Conservation (phyloP, 2,329 filamentous ascomycete genomes). For the Colletotrichum camelliae region DNA sequence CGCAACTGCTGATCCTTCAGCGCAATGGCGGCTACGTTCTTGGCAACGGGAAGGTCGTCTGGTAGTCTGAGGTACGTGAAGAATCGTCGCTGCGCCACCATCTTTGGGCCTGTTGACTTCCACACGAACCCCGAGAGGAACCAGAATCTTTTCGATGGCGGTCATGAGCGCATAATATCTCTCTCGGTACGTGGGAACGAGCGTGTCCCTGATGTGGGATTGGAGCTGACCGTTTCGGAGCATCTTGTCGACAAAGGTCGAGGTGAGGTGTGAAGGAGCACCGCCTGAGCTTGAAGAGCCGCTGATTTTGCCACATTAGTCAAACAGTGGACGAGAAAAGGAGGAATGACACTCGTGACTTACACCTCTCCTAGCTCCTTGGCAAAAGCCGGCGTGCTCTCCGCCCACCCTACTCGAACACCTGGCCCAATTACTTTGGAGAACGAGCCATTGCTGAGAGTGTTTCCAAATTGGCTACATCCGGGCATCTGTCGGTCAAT, state of each 20-base stretch:
- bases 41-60: background rate
- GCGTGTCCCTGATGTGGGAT: slow-evolving; percentile 20
- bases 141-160: slow-evolving; percentile 22
- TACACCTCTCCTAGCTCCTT: slow-evolving; percentile 58
- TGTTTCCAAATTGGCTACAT: slow-evolving; percentile 71
- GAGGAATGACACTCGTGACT: slow-evolving; percentile 33
- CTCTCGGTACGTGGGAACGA: slow-evolving; percentile 25
- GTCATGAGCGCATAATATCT: slow-evolving; percentile 23
- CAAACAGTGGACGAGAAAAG: fast-evolving
- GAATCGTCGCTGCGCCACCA: slow-evolving; percentile 38
- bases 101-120: background rate
- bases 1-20: slow-evolving; percentile 68
- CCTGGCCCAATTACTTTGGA: slow-evolving; percentile 87
- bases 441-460: slow-evolving; percentile 88
- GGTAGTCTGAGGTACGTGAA: slow-evolving; percentile 69
- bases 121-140: background rate
- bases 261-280: slow-evolving; percentile 30
- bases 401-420: slow-evolving; percentile 83
- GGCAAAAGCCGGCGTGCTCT: slow-evolving; percentile 65
- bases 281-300: slow-evolving; percentile 1
- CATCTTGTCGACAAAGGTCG: slow-evolving; percentile 22
- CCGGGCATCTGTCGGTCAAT: slow-evolving; percentile 71
- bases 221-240: slow-evolving; percentile 23
- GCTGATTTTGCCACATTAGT: background rate
- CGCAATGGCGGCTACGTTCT: slow-evolving; percentile 53